Base-by-base conservation (phyloP, 441 rosid genomes). In the Flueggea neowawraea region DNA sequence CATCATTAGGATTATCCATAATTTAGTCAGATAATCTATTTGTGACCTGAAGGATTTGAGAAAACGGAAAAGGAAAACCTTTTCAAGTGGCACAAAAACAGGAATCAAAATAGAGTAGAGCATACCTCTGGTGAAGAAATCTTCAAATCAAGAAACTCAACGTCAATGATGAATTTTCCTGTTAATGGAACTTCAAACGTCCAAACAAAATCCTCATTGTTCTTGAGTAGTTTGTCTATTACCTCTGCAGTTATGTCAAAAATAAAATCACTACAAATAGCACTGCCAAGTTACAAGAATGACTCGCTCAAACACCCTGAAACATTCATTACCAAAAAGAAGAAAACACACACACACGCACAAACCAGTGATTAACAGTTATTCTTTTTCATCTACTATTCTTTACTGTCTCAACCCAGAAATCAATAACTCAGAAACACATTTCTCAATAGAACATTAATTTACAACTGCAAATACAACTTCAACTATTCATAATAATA, bases 111-210 rank as follows among this genome's bases (percentile, higher is more conserved):
- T 16, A 58, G 49, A 17, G n/a, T 22, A 48, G 70, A 48, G 61
- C 88, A 65, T 75, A 93, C 96, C 55, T 77, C 76, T 55, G 80
- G 83, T 67, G 93, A 79, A 60, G 82, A 69, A 58, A 80, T 78
- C 76, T 93, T 93, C 56, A 93, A 75, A 69, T 93, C 91, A 22
- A 90, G 86, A 63, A 93, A 93, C 61, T 90, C 98, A 9, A 88
- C 85, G 58, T 93, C 98, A 11, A 90, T 88, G 69, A 88, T 87
- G 81, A 87, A 73, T 80, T 82, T 90, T 31, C 97, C 98, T 0
- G 87, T 79, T 39, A 88, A 76, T 10, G 97, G 96, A 65, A 82
- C 82, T 52, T 90, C 96, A 64, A 88, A 64, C 0, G 76, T 78
- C 98, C 98, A 93, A 58, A 90, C 74, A 66, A 90, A 93, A 73